Evolutionary conservation across 1,284 basidiomycete species (phyloP).

Genomic region (Coniophora puteana): DNA sequence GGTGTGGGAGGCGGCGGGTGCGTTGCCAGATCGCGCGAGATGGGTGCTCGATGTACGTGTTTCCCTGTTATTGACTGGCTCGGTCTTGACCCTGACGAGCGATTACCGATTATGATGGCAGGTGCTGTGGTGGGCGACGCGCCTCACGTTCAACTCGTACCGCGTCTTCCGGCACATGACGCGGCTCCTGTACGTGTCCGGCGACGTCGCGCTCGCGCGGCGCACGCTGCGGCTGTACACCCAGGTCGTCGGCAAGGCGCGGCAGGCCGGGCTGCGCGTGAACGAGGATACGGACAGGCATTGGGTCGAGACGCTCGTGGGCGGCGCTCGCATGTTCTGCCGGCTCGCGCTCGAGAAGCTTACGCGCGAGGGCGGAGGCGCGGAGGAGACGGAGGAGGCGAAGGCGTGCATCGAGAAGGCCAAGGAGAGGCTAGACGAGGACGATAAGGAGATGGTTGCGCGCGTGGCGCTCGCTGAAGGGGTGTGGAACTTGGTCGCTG

Average conservation of each 20-base stretch:
- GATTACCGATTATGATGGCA: no score
- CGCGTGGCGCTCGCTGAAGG: constrained; percentile 65
- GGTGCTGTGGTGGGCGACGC: constrained; percentile 89
- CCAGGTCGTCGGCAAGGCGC: constrained; percentile 78
- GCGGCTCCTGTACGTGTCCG: constrained; percentile 62
- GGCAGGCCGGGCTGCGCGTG: constrained; percentile 36
- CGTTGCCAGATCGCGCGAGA: constrained; percentile 50
- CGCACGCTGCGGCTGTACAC: constrained; percentile 79
- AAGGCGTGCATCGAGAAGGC: constrained; percentile 54
- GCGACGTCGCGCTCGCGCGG: constrained; percentile 65
- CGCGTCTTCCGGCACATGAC: constrained; percentile 81
- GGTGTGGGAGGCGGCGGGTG: constrained; percentile 75
- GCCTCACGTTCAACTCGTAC: constrained; percentile 88
- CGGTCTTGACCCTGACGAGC: background rate
- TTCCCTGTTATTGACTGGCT: constrained; percentile 3
- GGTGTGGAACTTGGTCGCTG: constrained; percentile 57
- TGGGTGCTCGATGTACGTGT: constrained; percentile 73
- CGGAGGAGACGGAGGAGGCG: constrained; percentile 59
- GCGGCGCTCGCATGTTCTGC: constrained; percentile 75
- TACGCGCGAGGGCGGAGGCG: constrained; percentile 30
- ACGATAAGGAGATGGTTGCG: constrained; percentile 47
- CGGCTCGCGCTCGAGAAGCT: constrained; percentile 37
- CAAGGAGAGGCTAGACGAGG: constrained; percentile 42
- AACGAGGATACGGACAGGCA: constrained; percentile 53
- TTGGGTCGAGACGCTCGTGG: constrained; percentile 72